Evolutionary conservation across 495 filamentous ascomycete species (phyloP).

Genomic region (Extremus antarcticus): DNA sequence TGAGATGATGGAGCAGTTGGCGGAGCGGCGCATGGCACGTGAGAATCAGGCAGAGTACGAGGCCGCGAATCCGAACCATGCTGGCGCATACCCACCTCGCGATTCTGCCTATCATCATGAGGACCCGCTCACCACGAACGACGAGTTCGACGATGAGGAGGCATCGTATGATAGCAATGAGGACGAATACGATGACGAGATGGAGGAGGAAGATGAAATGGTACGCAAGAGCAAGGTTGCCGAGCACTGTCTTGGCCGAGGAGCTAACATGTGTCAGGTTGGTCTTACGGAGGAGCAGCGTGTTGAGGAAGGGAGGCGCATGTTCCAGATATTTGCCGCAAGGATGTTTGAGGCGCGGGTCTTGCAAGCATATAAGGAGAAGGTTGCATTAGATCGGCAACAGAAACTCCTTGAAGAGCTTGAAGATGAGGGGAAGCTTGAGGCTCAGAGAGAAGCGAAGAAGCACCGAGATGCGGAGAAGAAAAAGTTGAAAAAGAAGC

Average conservation of each 20-base stretch:
- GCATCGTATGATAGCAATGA: constrained; percentile 84
- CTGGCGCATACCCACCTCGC: constrained; percentile 40
- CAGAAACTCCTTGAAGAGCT: constrained; percentile 85
- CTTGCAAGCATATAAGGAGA: constrained; percentile 92
- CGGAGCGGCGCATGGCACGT: constrained; percentile 90
- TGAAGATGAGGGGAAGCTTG: constrained; percentile 65
- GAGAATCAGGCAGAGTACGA: constrained; percentile 79
- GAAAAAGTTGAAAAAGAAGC: constrained; percentile 77
- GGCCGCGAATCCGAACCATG: constrained; percentile 44
- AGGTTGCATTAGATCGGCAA: constrained; percentile 85
- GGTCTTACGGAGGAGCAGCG: constrained; percentile 96
- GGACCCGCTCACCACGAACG: constrained; percentile 30
- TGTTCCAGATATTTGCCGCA: constrained; percentile 99
- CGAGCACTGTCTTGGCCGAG: not conserved
- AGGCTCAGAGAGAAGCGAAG: constrained; percentile 74
- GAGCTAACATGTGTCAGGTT: constrained; percentile 48
- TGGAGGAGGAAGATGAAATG: constrained; percentile 78
- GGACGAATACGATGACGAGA: constrained; percentile 77
- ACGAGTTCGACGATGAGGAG: constrained; percentile 55
- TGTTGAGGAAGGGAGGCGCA: constrained; percentile 95
- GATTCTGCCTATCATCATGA: constrained; percentile 59
- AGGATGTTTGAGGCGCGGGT: constrained; percentile 99
- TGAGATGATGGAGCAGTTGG: constrained; percentile 99
- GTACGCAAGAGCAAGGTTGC: constrained; percentile 28
- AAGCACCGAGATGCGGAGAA: constrained; percentile 88